phyloP scores from a whole-genome alignment of 768 basidiomycete species.

The Harrya chromipes region DNA sequence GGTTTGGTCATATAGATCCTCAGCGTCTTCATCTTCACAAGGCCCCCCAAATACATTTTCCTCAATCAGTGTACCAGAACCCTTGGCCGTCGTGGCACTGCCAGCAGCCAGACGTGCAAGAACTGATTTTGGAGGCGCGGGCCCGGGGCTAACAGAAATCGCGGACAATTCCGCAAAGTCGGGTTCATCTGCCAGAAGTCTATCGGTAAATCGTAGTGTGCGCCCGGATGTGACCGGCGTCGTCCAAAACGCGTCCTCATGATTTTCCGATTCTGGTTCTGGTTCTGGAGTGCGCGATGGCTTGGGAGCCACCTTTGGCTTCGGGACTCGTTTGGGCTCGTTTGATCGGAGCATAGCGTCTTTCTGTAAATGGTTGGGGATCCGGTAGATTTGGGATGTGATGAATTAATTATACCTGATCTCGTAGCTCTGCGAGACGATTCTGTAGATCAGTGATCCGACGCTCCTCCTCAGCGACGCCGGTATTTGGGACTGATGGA shows the following conservation, averaged over 20 bases:
- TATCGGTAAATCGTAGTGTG: constrained; percentile 60
- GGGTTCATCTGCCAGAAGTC: constrained; percentile 59
- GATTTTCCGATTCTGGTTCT: constrained; percentile 30
- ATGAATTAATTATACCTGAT: constrained; percentile 31
- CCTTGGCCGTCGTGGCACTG: constrained; percentile 7
- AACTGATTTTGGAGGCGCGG: constrained; percentile 29
- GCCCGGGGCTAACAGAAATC: constrained; percentile 43
- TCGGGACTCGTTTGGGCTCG: constrained; percentile 6
- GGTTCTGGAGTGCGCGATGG: constrained; percentile 17
- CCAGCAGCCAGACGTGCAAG: constrained; percentile 23
- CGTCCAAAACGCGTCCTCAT: constrained; percentile 63
- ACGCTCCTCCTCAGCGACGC: constrained; percentile 39
- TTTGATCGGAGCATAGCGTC: constrained; percentile 25
- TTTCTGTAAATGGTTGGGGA: constrained; percentile 20
- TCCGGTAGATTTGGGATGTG: not conserved
- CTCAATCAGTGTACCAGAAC: not conserved
- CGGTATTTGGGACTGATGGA: constrained; percentile 25
- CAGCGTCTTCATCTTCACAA: not conserved
- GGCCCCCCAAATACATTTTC: constrained; percentile 8
- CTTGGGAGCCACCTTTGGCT: constrained; percentile 12
- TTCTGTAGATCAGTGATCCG: constrained; percentile 42
- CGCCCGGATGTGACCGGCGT: constrained; percentile 53
- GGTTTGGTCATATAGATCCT: constrained; percentile 11
- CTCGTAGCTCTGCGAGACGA: constrained; percentile 39
- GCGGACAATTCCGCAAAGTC: constrained; percentile 51